phyloP scores from a whole-genome alignment of 2,329 filamentous ascomycete species.

The Neurospora sp. region DNA sequence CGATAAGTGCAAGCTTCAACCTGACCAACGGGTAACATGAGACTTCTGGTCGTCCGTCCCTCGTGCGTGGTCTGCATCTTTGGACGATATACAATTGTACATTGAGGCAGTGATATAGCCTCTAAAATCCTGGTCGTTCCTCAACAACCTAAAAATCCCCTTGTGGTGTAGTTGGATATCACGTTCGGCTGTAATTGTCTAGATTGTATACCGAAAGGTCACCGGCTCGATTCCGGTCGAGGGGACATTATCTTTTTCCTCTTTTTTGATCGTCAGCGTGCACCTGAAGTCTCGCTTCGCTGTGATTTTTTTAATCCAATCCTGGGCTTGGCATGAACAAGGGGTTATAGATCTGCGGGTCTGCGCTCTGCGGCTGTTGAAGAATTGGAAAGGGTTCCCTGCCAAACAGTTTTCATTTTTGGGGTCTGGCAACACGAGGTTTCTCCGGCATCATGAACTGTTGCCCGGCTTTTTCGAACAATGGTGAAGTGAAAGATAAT shows the following conservation, averaged over 20 bases:
- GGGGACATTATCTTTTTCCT: background rate
- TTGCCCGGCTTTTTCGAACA: background rate
- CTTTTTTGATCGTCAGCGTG: background rate
- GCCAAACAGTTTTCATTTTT: background rate
- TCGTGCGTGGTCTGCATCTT: background rate
- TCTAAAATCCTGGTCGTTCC: rapidly evolving
- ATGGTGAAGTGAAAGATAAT: background rate
- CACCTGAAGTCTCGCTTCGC: too few species aligned
- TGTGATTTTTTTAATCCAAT: too few species aligned
- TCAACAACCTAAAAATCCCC: background rate
- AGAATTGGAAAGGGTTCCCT: background rate
- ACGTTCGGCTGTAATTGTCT: background rate
- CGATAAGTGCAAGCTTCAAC: too few species aligned
- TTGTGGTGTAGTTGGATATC: background rate
- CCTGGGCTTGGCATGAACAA: too few species aligned
- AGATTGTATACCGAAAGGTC: background rate
- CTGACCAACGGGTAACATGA: background rate
- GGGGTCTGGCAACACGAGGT: background rate
- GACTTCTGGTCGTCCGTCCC: background rate
- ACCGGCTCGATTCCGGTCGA: background rate
- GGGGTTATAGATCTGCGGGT: too few species aligned
- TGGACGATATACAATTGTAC: background rate
- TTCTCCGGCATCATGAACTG: background rate
- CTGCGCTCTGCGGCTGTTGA: background rate
- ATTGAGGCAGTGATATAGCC: background rate